Conservation (phyloP, 306 rosid genomes). For the Fragaria vesca region DNA sequence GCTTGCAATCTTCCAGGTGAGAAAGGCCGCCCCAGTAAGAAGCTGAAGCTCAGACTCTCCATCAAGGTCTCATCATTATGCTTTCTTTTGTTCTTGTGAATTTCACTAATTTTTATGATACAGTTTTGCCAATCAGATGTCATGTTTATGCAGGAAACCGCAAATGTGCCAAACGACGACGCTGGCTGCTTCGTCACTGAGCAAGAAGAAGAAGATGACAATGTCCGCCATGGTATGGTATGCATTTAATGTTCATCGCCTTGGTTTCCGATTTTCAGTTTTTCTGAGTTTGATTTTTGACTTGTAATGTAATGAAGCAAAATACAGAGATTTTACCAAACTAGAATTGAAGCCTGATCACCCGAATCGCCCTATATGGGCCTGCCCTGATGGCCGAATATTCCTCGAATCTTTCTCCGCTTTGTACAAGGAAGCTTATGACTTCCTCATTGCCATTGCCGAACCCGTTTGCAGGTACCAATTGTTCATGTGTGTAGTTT, state of each 20-base stretch:
- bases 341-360: constrained; percentile 83
- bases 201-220: constrained; percentile 33
- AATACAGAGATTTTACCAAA: constrained; percentile 74
- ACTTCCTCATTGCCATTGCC: constrained; percentile 87
- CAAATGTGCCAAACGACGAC: constrained; percentile 37
- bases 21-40: constrained; percentile 49
- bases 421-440: constrained; percentile 89
- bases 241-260: neutral
- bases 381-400: constrained; percentile 85
- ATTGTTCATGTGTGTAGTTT: too few relatives aligned
- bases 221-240: constrained; percentile 44
- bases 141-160: constrained; percentile 48
- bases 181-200: constrained; percentile 53
- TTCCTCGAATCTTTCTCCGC: constrained; percentile 92
- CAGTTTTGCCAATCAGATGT: neutral
- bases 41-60: constrained; percentile 35
- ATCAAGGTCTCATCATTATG: constrained; percentile 30
- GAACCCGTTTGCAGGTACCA: constrained; percentile 91
- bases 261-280: too few relatives aligned
- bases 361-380: constrained; percentile 78
- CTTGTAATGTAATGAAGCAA: constrained; percentile 30
- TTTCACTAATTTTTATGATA: neutral
- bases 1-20: constrained; percentile 48
- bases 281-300: too few relatives aligned
- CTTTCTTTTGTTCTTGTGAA: neutral